These are phyloP conservation scores for Taphrina betulina DNA, from an alignment of 1,139 yeast genomes.

Conservation along the genomic window DNA sequence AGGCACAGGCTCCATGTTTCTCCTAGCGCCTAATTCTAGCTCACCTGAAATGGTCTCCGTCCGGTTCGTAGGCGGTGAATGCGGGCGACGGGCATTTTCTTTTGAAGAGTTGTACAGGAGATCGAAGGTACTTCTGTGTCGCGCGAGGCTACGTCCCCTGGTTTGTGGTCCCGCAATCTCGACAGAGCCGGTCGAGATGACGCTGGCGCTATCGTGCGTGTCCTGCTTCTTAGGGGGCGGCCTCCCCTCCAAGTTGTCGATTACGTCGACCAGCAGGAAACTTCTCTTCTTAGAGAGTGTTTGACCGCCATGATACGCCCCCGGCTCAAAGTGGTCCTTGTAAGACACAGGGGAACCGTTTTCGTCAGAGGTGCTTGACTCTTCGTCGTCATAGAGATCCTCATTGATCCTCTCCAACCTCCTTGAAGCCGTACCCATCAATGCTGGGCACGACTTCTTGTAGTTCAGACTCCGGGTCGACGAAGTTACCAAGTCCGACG, in stretches of 20 bases:
- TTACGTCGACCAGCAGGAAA: conserved; percentile 17
- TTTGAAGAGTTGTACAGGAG: conserved; percentile 8
- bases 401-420: conserved; percentile 4
- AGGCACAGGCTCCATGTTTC: no score
- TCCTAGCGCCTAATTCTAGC: no score
- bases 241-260: conserved; percentile 22
- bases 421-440: conserved; percentile 27
- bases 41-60: no score
- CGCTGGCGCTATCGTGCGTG: not conserved
- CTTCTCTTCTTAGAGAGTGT: conserved; percentile 18
- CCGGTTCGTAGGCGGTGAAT: no score
- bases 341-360: not conserved
- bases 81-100: no score
- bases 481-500: not conserved
- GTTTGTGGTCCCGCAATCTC: not conserved
- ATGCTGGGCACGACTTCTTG: conserved; percentile 24
- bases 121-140: conserved; percentile 6
- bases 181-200: not conserved
- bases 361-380: not conserved
- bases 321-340: not conserved
- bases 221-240: conserved; percentile 8
- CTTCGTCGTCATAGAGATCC: not conserved
- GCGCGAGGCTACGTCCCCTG: not conserved
- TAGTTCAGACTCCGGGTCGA: conserved; percentile 1
- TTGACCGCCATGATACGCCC: not conserved